These are phyloP conservation scores for Xylaria sp. DNA, from an alignment of 2,329 filamentous ascomycete genomes.

Conservation along the genomic window DNA sequence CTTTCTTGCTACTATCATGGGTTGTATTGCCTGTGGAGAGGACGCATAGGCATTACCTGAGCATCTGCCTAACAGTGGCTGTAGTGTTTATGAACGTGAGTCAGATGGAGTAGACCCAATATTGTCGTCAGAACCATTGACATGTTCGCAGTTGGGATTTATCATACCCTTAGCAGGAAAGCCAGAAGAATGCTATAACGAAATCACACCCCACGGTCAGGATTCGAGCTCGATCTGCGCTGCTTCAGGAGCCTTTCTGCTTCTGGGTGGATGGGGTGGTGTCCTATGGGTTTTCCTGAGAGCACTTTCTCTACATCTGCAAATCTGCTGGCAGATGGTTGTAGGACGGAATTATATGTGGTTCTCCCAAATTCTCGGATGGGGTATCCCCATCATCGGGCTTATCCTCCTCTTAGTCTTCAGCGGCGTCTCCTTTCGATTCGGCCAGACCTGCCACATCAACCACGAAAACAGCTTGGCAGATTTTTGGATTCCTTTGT, in stretches of 20 bases:
- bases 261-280: constrained; percentile 85
- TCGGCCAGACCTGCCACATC: constrained; percentile 91
- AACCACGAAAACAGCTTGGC: constrained; percentile 86
- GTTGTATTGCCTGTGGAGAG: constrained; percentile 83
- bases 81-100: constrained; percentile 83
- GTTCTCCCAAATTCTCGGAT: constrained; percentile 80
- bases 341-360: constrained; percentile 92
- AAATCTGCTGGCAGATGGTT: constrained; percentile 96
- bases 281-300: constrained; percentile 93
- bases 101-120: constrained; percentile 36
- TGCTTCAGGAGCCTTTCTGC: constrained; percentile 84
- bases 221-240: constrained; percentile 82
- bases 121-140: constrained; percentile 10
- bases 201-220: constrained; percentile 96
- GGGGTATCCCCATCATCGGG: constrained; percentile 82
- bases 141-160: constrained; percentile 72
- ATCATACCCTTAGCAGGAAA: constrained; percentile 84
- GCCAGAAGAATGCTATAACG: constrained; percentile 85
- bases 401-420: constrained; percentile 80
- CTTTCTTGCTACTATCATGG: constrained; percentile 84
- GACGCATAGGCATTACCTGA: constrained; percentile 92
- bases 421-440: constrained; percentile 93
- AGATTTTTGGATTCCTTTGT: constrained; percentile 88
- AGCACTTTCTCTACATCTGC: constrained; percentile 90
- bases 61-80: constrained; percentile 82